A percentile compares a stretch with the other conserved stretches of the same genome.
Evolutionary conservation across 116 monocot genomes (phyloP).

Genomic region (Posidonia oceanica): DNA sequence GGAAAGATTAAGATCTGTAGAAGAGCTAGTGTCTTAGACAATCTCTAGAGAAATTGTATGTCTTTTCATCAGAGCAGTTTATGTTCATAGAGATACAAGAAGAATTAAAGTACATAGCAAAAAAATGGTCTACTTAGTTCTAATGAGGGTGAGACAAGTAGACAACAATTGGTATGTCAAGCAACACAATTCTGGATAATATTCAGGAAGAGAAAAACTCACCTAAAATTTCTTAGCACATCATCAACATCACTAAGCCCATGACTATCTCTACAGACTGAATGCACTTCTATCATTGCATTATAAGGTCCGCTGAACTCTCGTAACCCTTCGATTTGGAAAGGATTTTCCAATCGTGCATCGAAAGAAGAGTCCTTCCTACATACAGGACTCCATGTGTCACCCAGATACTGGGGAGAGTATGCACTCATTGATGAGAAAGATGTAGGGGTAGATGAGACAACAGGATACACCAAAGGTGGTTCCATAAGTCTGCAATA

Average conservation of each 20-base stretch:
- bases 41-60: no score
- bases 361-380: slow-evolving; percentile 59
- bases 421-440: slow-evolving; percentile 75
- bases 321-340: slow-evolving; percentile 69
- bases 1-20: no score
- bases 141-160: no score
- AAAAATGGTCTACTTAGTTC: no score
- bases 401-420: slow-evolving; percentile 56
- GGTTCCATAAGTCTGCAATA: slow-evolving; percentile 70
- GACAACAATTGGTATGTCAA: not conserved
- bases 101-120: no score
- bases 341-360: slow-evolving; percentile 67
- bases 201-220: slow-evolving; percentile 7
- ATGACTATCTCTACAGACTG: slow-evolving; percentile 32
- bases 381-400: slow-evolving; percentile 62
- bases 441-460: slow-evolving; percentile 54
- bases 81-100: no score
- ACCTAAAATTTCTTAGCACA: slow-evolving; percentile 59
- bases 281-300: slow-evolving; percentile 75
- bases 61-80: no score
- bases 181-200: not conserved
- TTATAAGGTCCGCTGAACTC: slow-evolving; percentile 89
- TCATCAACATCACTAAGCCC: slow-evolving; percentile 38
- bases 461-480: slow-evolving; percentile 31
- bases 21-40: no score